Base-by-base conservation (phyloP, 2,329 filamentous ascomycete species). In the Nothopassalora personata region DNA sequence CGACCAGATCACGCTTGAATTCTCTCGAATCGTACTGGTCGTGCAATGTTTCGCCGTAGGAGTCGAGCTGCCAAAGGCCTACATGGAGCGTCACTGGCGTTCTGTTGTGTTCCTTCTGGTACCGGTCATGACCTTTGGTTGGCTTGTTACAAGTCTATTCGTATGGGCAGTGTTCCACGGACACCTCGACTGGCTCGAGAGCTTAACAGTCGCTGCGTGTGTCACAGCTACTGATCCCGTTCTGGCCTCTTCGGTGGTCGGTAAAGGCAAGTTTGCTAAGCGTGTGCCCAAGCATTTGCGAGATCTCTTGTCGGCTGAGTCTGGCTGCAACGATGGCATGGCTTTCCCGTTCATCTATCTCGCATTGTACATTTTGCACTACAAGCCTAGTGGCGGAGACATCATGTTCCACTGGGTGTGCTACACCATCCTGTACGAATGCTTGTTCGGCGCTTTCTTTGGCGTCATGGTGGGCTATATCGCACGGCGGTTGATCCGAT, bases 291-390 rank as follows among this genome's bases (percentile, higher is more conserved):
- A 97, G 79, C 94, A 99, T 86, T 79, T 99, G 77, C 85, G 94
- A 81, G 94, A 99, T 76, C 73, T 99, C 54, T 80, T 99, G 11
- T 99, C 94, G 4, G 92, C 92, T 58, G 94, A 99, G 76, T 99
- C 94, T 7, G 94, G 94, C 31, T 99, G 94, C 78, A 99, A 99
- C 81, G 94, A 99, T 74, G 94, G 94, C 76, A 99, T 99, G 94
- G 94, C 94, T 1, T 99, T 99, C 71, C 94, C 94, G 0, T 99
- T 99, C 74, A 85, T 99, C 69, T 99, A 99, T 73, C 81, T 99
- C 31, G 87, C 90, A 0, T 79, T 97, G 31, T 97, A 97, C 74
- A 83, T 97, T 50, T 90, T 97, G 65, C 85, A 88, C 65, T 96
- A 93, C 73, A 80, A 87, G 63, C 85, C 85, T 30, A 74, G 88